Conservation (phyloP, 148 eudicot species). For the Diospyros lotus region DNA sequence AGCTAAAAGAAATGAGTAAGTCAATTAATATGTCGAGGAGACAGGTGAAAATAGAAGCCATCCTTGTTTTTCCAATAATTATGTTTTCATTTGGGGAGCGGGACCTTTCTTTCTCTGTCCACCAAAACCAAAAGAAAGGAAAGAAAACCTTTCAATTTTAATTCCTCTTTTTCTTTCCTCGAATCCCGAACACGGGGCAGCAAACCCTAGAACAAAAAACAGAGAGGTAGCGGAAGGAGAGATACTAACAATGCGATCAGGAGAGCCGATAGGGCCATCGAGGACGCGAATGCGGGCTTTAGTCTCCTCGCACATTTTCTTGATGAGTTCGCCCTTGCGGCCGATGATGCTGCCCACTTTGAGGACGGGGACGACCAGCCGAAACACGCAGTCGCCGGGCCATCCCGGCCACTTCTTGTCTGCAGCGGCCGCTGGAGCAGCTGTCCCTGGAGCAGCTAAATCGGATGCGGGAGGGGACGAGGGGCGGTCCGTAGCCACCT, state of each 20-base stretch:
- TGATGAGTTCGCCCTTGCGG: slow-evolving; percentile 58
- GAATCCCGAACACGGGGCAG: background rate
- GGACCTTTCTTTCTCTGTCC: too few relatives aligned
- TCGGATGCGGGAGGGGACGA: background rate
- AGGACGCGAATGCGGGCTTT: slow-evolving; percentile 55
- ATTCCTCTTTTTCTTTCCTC: too few relatives aligned
- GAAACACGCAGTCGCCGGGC: slow-evolving; percentile 56
- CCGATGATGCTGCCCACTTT: slow-evolving; percentile 70
- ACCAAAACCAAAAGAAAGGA: too few relatives aligned
- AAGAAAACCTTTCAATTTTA: background rate
- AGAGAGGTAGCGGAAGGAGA: background rate
- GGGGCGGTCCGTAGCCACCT: background rate
- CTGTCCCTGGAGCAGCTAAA: background rate
- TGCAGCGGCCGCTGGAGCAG: background rate
- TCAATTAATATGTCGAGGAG: too few relatives aligned
- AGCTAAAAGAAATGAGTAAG: too few relatives aligned
- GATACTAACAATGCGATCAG: slow-evolving; percentile 47
- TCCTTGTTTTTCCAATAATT: too few relatives aligned
- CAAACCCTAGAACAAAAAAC: background rate
- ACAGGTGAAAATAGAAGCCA: too few relatives aligned
- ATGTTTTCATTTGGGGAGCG: too few relatives aligned
- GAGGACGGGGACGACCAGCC: slow-evolving; percentile 47
- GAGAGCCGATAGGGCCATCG: slow-evolving; percentile 43
- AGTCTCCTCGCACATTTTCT: slow-evolving; percentile 59
- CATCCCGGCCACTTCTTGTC: slow-evolving; percentile 56